Evolutionary conservation across 345 rosid genomes (phyloP).

Genomic region (Populus euphratica): DNA sequence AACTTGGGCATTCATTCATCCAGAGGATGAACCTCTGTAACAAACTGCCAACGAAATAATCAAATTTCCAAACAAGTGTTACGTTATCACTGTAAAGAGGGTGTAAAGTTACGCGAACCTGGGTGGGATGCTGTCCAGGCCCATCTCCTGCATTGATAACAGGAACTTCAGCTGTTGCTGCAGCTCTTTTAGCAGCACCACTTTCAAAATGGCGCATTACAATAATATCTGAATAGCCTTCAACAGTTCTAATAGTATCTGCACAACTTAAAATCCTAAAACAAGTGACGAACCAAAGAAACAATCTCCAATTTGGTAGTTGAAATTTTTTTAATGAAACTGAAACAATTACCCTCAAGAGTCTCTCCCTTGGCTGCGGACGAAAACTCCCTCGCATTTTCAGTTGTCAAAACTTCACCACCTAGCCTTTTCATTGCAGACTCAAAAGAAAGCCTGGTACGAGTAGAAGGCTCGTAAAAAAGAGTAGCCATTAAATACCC

Average conservation of each 20-base stretch:
- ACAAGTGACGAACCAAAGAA: not conserved
- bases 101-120: constrained; percentile 39
- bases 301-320: not conserved
- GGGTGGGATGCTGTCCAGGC: constrained; percentile 98
- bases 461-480: constrained; percentile 94
- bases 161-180: constrained; percentile 77
- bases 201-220: constrained; percentile 97
- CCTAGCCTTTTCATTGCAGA: constrained; percentile 96
- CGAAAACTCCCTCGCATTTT: constrained; percentile 90
- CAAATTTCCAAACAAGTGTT: not conserved
- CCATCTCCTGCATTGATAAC: constrained; percentile 97
- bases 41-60: too few species aligned
- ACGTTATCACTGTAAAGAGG: not conserved
- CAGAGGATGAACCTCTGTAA: not conserved
- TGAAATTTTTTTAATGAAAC: not conserved
- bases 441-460: constrained; percentile 95
- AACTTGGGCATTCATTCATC: not conserved
- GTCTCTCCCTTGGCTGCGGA: constrained; percentile 99
- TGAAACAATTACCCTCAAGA: constrained; percentile 61
- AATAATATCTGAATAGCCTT: constrained; percentile 86
- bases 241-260: constrained; percentile 90
- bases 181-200: constrained; percentile 92
- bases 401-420: constrained; percentile 93
- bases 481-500: constrained; percentile 92
- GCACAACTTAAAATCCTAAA: constrained; percentile 35